Base-by-base conservation (phyloP, 768 basidiomycete species). In the Kwoniella newhampshirensis region DNA sequence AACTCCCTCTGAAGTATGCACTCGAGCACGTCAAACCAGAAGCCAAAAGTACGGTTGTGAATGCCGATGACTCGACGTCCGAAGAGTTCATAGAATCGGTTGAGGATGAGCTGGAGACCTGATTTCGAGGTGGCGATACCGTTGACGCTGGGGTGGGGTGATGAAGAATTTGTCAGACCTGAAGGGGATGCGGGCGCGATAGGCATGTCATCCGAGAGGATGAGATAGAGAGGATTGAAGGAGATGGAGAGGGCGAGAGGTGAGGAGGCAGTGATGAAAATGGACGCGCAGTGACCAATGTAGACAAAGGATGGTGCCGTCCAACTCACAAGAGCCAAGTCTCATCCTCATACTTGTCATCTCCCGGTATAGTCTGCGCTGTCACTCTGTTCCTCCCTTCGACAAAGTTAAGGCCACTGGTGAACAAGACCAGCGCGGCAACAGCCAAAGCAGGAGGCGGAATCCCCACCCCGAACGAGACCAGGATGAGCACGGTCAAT, bases 21-120 rank as follows among this genome's bases (percentile, higher is more conserved):
- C 40, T 73, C 71, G 21, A 68, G 35, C 13, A 73, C n/a, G 30
- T 73, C 71, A 37, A 66, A 70, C 56, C 66, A 62, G 40, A 73
- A 47, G n/a, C 71, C 71, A 21, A 45, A 53, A 12, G 67, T 66
- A 32, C 59, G 48, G 45, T 73, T 73, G 57, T 67, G 56, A 36
- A 73, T 57, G 1, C 68, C 71, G 12, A 49, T 64, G 41, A 73
- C 54, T 9, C 50, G 46, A 2, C 71, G 57, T 5, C 57, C 57
- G 48, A 73, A 73, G n/a, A 56, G 26, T 0, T 15, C 25, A 49
- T 63, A 45, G 15, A 69, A 57, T 15, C 32, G 37, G 42, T 60
- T 47, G 44, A 69, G 56, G 57, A 57, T 62, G 32, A 66, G 64
- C 20, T 66, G 59, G 13, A 59, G 54, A 25, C 67, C 67, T 18